Evolutionary conservation across 148 eudicot genomes (phyloP).

Genomic region (Persicaria maculosa): DNA sequence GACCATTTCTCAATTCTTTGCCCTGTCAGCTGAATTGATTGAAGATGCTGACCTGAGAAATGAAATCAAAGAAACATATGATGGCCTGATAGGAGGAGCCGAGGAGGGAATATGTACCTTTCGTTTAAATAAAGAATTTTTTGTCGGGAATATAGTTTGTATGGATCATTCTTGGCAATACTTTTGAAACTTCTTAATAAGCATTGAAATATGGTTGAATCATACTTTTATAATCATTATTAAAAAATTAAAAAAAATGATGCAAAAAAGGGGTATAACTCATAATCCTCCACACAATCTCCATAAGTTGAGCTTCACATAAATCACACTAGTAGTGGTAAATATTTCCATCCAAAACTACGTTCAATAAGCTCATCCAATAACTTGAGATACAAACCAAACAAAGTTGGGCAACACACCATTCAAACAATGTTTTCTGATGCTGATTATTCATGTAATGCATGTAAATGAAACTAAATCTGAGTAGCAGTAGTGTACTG

Average conservation of each 20-base stretch:
- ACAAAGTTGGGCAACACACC: neutral
- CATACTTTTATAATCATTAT: too few relatives aligned
- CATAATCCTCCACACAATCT: neutral
- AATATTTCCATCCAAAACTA: neutral
- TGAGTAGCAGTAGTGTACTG: neutral
- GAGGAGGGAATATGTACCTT: neutral
- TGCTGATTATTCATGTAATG: neutral
- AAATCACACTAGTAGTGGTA: too few relatives aligned
- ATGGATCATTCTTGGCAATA: neutral
- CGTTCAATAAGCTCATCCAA: neutral
- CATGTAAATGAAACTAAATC: neutral
- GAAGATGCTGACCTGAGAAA: slow-evolving; percentile 41
- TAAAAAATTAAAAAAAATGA: neutral
- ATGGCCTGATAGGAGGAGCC: neutral
- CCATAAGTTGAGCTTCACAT: too few relatives aligned
- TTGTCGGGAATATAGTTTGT: neutral
- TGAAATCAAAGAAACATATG: slow-evolving; percentile 7
- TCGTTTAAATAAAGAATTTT: neutral
- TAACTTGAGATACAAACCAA: neutral
- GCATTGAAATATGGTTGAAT: too few relatives aligned
- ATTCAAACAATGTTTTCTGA: neutral
- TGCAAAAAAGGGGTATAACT: neutral
- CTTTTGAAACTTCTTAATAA: neutral
- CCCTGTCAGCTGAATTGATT: slow-evolving; percentile 43
- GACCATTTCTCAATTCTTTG: slow-evolving; percentile 55